phyloP scores from a whole-genome alignment of 139 green algal genomes.

The Chlorella sorokiniana region DNA sequence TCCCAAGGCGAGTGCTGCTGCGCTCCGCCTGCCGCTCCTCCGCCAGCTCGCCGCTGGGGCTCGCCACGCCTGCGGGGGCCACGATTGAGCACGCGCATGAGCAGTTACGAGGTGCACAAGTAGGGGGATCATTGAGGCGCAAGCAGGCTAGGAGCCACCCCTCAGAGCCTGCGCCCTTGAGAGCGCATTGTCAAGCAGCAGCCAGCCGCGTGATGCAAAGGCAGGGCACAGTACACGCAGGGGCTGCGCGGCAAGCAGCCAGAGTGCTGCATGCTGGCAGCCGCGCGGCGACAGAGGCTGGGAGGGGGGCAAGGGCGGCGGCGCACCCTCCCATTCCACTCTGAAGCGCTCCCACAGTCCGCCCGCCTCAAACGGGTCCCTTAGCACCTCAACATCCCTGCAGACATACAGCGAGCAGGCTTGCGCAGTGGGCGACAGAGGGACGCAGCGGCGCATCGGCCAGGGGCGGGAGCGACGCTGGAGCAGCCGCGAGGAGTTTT shows the following conservation, averaged over 20 bases:
- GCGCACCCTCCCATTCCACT: slow-evolving; percentile 39
- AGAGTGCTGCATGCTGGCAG: no score
- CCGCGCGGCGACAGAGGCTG: no score
- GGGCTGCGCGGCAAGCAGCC: no score
- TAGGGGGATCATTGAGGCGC: neutral
- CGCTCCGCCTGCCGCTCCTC: slow-evolving; percentile 1
- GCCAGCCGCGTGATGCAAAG: no score
- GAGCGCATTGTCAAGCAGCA: no score
- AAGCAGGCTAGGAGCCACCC: neutral
- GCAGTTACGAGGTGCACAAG: neutral
- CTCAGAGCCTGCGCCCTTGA: no score
- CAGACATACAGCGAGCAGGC: neutral
- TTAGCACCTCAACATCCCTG: slow-evolving; percentile 16
- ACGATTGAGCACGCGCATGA: neutral
- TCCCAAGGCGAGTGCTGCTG: slow-evolving; percentile 52
- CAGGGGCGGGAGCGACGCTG: neutral
- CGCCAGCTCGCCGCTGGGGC: neutral
- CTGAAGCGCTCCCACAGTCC: slow-evolving; percentile 61
- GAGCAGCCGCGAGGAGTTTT: neutral
- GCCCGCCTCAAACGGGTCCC: slow-evolving; percentile 45
- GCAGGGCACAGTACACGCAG: no score
- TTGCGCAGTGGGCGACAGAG: neutral
- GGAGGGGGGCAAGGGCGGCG: no score
- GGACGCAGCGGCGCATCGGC: neutral
- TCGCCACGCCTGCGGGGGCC: neutral